phyloP scores from a whole-genome alignment of 176 grass and related monocot genomes.

The Pontederia crassipes region DNA sequence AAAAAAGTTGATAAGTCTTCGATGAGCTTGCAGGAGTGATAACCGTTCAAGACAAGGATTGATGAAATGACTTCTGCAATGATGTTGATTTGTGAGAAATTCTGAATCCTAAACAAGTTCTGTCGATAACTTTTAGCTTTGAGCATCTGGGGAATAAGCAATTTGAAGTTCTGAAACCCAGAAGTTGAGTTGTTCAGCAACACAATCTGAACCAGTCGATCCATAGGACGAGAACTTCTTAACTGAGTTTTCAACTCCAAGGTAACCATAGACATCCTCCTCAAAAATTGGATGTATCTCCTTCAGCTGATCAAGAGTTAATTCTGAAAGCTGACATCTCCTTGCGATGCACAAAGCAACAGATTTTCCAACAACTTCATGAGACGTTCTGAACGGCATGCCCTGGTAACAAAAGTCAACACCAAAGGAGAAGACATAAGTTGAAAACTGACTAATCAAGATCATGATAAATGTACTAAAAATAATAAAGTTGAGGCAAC shows the following conservation, averaged over 20 bases:
- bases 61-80: too few species aligned
- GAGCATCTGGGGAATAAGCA: neutral
- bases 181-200: constrained; percentile 59
- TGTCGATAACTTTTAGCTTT: too few species aligned
- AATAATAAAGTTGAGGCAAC: neutral
- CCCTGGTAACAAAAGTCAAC: constrained; percentile 24
- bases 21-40: too few species aligned
- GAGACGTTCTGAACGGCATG: constrained; percentile 84
- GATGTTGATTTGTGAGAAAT: too few species aligned
- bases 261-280: constrained; percentile 58
- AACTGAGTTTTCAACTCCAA: constrained; percentile 79
- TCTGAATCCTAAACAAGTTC: too few species aligned
- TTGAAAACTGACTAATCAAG: neutral
- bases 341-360: constrained; percentile 65
- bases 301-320: constrained; percentile 54
- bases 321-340: constrained; percentile 68
- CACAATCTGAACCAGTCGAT: constrained; percentile 70
- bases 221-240: constrained; percentile 91
- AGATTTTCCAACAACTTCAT: constrained; percentile 78
- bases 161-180: constrained; percentile 54
- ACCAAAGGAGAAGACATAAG: neutral
- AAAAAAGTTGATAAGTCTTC: too few species aligned
- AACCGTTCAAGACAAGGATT: too few species aligned
- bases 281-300: constrained; percentile 63
- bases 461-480: neutral